Evolutionary conservation across 2,329 filamentous ascomycete species (phyloP), one percentile per base, ranked within the genome.

Genomic region (Neonectria coccinea): DNA sequence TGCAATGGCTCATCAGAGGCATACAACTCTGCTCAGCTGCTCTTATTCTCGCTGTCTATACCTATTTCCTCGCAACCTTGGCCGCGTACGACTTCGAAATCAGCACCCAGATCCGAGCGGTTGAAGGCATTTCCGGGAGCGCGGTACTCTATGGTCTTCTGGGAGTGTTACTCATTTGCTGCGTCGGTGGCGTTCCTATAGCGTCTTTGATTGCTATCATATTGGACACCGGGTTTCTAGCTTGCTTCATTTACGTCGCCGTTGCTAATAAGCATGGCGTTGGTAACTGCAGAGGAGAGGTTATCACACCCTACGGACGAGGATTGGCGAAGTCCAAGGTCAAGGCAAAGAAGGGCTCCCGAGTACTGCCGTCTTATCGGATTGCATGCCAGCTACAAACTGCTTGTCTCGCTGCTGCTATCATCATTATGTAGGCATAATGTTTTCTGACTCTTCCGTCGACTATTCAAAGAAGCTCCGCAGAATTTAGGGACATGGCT

Each of bases 51-150:
- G 91, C 87, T 67, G 86, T 95, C 74, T 93, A 91, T 83, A 89
- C 89, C 55, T 97, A 96, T 84, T 97, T 93, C 84, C 87, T 97
- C 51, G 88, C 90, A 11, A 86, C 91, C 11, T 86, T 94, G 18
- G 77, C 86, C 61, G 86, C 90, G 72, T 88, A 93, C 79, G 72
- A 88, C 71, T 78, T 89, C 18, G 62, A 74, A 62, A 93, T 94
- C 68, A 82, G 85, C 14, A 87, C 79, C 69, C 89, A 86, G 82
- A 81, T 90, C 64, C 89, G 89, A 62, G 92, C 92, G 25, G 91
- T 95, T 58, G 89, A 89, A 73, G 92, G 92, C 68, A 89, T 97
- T 62, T 85, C 92, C 0, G 94, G 93, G 50, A 86, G 85, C 2
- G 92, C 88, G 2, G 86, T 90, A 0, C 75, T 96, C 8, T 97